Percentiles rank a stretch among this genome's conserved stretches.
Evolutionary conservation across 345 rosid genomes (phyloP).

Genomic region (Gossypium arboreum): DNA sequence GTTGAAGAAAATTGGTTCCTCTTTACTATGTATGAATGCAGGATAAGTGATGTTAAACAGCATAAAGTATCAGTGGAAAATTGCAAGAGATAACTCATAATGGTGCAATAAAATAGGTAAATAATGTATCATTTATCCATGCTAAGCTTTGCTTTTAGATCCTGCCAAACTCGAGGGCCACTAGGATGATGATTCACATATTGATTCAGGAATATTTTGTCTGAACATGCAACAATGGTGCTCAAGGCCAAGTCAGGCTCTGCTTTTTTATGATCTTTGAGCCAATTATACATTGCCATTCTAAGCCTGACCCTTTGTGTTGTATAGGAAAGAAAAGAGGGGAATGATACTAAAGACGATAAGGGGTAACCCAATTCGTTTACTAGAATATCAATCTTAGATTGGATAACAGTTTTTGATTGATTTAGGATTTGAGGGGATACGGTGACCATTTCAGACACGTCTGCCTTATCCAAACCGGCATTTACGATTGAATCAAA

Average conservation of each 20-base stretch:
- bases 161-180: constrained; percentile 61
- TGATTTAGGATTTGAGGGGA: constrained; percentile 64
- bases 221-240: constrained; percentile 47
- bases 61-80: not conserved
- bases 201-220: constrained; percentile 30
- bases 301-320: constrained; percentile 50
- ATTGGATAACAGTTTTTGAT: constrained; percentile 42
- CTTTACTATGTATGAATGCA: not conserved
- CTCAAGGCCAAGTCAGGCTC: constrained; percentile 34
- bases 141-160: constrained; percentile 24
- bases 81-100: not conserved
- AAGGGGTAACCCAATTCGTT: constrained; percentile 52
- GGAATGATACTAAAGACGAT: constrained; percentile 44
- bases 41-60: not conserved
- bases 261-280: constrained; percentile 41
- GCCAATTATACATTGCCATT: constrained; percentile 65
- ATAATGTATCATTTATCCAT: not conserved
- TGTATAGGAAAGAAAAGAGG: constrained; percentile 47
- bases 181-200: constrained; percentile 51
- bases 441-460: constrained; percentile 41
- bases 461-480: constrained; percentile 58
- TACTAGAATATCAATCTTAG: constrained; percentile 50
- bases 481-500: constrained; percentile 62
- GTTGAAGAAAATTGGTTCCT: not conserved
- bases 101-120: not conserved